phyloP scores from a whole-genome alignment of 371 early-diverging fungal genomes.

The Syncephalastrum contaminatum region DNA sequence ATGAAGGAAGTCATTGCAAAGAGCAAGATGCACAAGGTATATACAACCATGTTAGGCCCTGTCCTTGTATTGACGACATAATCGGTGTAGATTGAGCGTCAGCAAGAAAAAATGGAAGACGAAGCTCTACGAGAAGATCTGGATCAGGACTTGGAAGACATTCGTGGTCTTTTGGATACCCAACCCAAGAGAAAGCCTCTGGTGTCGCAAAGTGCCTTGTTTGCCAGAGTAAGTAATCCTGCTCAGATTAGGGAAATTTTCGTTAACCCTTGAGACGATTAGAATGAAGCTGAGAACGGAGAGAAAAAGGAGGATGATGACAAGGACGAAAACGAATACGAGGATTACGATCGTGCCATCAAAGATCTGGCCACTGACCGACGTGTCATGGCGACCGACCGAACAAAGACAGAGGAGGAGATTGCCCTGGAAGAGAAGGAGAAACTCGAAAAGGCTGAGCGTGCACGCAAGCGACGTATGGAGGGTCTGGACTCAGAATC shows the following conservation, averaged over 20 bases:
- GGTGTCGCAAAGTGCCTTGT: constrained; percentile 43
- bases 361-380: constrained; percentile 79
- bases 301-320: constrained; percentile 24
- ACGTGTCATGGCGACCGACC: constrained; percentile 87
- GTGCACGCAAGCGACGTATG: constrained; percentile 86
- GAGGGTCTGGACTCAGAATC: constrained; percentile 72
- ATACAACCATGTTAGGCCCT: background rate
- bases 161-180: constrained; percentile 68
- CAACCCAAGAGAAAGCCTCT: constrained; percentile 33
- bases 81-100: constrained; percentile 68
- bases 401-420: constrained; percentile 94
- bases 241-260: background rate
- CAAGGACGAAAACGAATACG: constrained; percentile 28
- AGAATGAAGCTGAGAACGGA: constrained; percentile 21
- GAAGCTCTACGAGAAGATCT: constrained; percentile 76
- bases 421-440: constrained; percentile 80
- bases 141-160: constrained; percentile 84
- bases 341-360: constrained; percentile 77
- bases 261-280: background rate
- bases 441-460: constrained; percentile 83
- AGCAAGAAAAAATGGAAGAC: constrained; percentile 80
- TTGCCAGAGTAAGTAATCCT: constrained; percentile 21
- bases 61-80: background rate
- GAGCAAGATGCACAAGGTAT: constrained; percentile 85
- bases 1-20: constrained; percentile 98